Base-by-base conservation (phyloP, 352 stramenopile genomes). In the Phytophthora multivora region DNA sequence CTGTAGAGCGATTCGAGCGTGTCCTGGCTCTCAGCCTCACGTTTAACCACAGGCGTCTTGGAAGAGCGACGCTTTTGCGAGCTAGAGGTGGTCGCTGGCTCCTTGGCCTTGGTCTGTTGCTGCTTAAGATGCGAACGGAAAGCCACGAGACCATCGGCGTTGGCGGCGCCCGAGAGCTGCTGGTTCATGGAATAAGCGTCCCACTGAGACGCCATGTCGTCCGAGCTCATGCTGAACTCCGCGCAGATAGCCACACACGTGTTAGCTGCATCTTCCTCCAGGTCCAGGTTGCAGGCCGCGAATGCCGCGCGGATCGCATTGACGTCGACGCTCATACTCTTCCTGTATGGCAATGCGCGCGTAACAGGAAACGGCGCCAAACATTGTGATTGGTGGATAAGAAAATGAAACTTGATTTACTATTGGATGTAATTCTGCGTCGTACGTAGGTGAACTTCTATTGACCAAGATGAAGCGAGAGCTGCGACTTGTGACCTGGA, bases 171-270 rank as follows among this genome's bases (percentile, higher is more conserved):
- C 9, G 63, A 70, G 15, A 95, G 66, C 46, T 93, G 80, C 63
- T 93, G 51, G 71, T 95, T 95, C 81, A 93, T 93, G 43, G 84
- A 91, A 71, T 90, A 93, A 4, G 85, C 83, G 54, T 95, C 86
- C 81, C 86, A 95, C 43, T 90, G 81, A 55, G 83, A 83, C 30
- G 80, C 83, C 52, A 95, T 76, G 48, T 90, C 80, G 47, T 91
- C 83, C 35, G 80, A 83, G n/a, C 78, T 83, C 68, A 95, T 60
- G n/a, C 54, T 53, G 66, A 93, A 93, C 66, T 95, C 86, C 19
- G 69, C 61, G 56, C 86, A 93, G 36, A 95, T 81, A 8, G 73
- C 64, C 30, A 90, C 75, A 62, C 82, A 95, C 13, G 72, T 83
- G 48, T 61, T 61, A n/a, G 89, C 69, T 7, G 82, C 86, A 52